A percentile compares a stretch with the other conserved stretches of the same genome.
Evolutionary conservation across 305 asterid genomes (phyloP).

Genomic region (Striga hermonthica): DNA sequence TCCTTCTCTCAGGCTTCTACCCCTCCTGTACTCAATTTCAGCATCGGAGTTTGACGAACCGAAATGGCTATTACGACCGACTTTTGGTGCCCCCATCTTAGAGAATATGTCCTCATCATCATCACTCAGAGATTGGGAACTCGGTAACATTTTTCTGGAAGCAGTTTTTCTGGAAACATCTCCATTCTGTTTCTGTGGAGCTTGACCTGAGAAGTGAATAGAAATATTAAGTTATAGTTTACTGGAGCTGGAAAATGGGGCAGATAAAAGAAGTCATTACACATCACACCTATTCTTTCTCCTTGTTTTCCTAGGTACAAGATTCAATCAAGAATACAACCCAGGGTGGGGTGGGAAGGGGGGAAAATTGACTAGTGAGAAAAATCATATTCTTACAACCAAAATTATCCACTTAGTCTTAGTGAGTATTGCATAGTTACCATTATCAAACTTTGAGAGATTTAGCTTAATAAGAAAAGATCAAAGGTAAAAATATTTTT

Average conservation of each 20-base stretch:
- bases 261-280: not conserved
- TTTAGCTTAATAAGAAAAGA: not conserved
- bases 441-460: too few relatives aligned
- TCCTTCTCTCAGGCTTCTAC: constrained; percentile 78
- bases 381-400: too few relatives aligned
- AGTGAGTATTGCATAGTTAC: too few relatives aligned
- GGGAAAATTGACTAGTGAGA: too few relatives aligned
- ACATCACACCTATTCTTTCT: not conserved
- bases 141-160: constrained; percentile 38
- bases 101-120: constrained; percentile 70
- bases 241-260: not conserved
- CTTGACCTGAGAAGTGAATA: constrained; percentile 46
- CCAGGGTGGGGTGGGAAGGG: too few relatives aligned
- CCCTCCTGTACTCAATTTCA: constrained; percentile 83
- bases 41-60: constrained; percentile 83
- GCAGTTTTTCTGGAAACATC: constrained; percentile 39
- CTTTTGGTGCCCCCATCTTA: constrained; percentile 55
- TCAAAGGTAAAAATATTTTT: not conserved
- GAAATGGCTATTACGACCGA: constrained; percentile 49
- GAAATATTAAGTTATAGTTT: constrained; percentile 12
- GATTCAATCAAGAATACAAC: not conserved
- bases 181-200: constrained; percentile 39
- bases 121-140: constrained; percentile 45
- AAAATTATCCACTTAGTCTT: too few relatives aligned
- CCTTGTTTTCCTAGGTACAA: not conserved